Conservation (phyloP, 257 asterid genomes). For the Solanum sparsipilum region DNA sequence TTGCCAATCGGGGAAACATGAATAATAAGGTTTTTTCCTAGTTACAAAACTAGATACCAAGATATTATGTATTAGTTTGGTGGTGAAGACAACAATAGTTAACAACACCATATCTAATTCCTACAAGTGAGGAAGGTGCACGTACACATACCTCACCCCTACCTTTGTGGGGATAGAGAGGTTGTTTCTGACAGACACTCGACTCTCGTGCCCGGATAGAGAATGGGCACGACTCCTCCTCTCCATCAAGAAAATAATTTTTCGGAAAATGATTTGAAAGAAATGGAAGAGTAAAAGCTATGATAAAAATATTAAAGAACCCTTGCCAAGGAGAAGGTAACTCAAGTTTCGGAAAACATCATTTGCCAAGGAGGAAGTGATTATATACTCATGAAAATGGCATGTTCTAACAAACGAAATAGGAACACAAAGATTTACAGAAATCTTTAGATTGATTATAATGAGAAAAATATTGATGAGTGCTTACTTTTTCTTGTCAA, state of each 20-base stretch:
- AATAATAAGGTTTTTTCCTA: neutral
- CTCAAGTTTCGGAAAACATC: neutral
- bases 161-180: neutral
- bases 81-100: neutral
- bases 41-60: neutral
- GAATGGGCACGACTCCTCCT: too few species aligned
- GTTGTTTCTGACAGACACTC: neutral
- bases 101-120: neutral
- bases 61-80: neutral
- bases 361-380: neutral
- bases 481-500: constrained; percentile 36
- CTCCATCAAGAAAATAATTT: neutral
- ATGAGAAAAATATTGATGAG: neutral
- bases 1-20: neutral
- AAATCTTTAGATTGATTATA: neutral
- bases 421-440: neutral
- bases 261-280: neutral
- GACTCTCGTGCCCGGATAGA: neutral
- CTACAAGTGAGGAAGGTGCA: neutral
- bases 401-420: neutral
- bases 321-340: neutral
- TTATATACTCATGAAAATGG: neutral
- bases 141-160: neutral
- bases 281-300: neutral
- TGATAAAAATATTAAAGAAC: neutral